Conservation (phyloP, 2,329 filamentous ascomycete genomes). For the Monosporascus ibericus region DNA sequence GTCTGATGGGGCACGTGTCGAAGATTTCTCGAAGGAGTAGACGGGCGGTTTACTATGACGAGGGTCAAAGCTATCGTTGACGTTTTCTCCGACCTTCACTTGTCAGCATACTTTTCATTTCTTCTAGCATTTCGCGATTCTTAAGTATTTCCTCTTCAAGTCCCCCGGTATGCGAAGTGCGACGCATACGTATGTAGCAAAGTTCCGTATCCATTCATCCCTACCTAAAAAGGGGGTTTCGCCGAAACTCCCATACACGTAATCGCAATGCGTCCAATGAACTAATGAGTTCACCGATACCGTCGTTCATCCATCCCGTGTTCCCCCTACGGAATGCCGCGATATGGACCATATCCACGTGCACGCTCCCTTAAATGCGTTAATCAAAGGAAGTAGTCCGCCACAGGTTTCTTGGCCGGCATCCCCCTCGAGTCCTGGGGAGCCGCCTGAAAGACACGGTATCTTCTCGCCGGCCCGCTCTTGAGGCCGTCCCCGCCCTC, state of each 20-base stretch:
- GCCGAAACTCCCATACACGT: neutral
- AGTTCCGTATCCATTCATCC: neutral
- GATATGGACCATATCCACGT: neutral
- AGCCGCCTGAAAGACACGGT: slow-evolving; percentile 92
- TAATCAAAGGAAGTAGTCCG: slow-evolving; percentile 81
- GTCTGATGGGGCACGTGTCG: too few species aligned
- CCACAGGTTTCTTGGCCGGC: slow-evolving; percentile 97
- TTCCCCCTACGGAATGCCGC: too few species aligned
- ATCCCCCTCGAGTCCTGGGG: slow-evolving; percentile 94
- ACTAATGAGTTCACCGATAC: too few species aligned
- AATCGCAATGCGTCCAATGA: neutral
- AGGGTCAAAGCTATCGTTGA: too few species aligned
- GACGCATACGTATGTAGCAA: neutral
- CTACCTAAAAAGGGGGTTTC: neutral
- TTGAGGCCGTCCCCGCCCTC: slow-evolving; percentile 38
- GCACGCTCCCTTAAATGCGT: neutral
- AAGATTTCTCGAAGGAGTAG: too few species aligned
- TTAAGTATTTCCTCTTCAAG: neutral
- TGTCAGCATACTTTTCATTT: slow-evolving; percentile 1
- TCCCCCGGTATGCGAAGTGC: neutral
- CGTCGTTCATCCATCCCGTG: too few species aligned
- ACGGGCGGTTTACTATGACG: too few species aligned
- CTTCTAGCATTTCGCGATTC: neutral
- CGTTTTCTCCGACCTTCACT: too few species aligned
- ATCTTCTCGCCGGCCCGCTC: slow-evolving; percentile 76